Base-by-base conservation (phyloP, 108 stramenopile genomes). In the Pseudonitzschia pungens region DNA sequence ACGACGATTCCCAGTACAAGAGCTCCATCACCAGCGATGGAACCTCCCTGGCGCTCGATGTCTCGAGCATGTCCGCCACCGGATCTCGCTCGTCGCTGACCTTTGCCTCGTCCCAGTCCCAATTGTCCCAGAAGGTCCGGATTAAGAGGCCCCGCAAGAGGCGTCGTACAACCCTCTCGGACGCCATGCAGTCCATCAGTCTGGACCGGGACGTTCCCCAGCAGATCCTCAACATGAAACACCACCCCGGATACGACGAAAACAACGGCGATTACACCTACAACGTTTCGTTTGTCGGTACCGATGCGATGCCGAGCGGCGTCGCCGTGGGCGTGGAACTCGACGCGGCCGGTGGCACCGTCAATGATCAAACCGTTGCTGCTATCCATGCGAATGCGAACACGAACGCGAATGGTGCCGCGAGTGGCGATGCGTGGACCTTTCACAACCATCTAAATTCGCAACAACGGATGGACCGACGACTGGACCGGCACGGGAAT, bases 211-310 rank as follows among this genome's bases (percentile, higher is more conserved):
- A 62, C 1, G 74, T 60, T 51, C 74, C 65, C 9, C 29, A 75
- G 27, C 74, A 75, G 42, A 75, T 68, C 21, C 42, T 68, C 40
- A 40, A 42, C n/a, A 70, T 54, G 65, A 29, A 65, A 26, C 9
- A 43, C 42, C 42, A 43, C 42, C n/a, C n/a, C n/a, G n/a, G n/a
- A n/a, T n/a, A 40, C 28, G 40, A 14, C 28, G 18, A 29, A 62
- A 33, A 24, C 52, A 74, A 48, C 53, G 66, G 31, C 57, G 27
- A 58, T 50, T 33, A 55, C 28, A 51, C 51, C 29, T 0, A 74
- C 32, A 64, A 74, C 18, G 45, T 11, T 43, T 43, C 42, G 42
- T 43, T 6, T 6, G 11, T 43, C 9, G 11, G 9, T 43, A n/a
- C n/a, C n/a, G n/a, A n/a, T n/a, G n/a, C n/a, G n/a, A n/a, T n/a